phyloP scores from a whole-genome alignment of 75 land plant genomes.

The Pinus albicaulis region DNA sequence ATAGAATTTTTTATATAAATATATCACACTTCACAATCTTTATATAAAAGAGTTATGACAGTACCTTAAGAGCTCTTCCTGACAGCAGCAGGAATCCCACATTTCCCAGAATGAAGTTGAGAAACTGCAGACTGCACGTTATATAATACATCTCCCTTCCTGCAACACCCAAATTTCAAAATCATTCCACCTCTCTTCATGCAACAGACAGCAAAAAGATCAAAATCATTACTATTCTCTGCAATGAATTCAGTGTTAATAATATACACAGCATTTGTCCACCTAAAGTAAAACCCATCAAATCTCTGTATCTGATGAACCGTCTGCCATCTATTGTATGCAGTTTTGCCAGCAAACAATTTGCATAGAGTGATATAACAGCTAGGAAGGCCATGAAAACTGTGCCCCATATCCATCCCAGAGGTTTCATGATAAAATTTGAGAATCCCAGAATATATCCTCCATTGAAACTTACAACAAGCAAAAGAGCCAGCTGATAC shows the following conservation, averaged over 20 bases:
- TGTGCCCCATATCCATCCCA: slow-evolving; percentile 57
- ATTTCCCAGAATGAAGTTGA: slow-evolving; percentile 29
- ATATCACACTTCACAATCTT: too few relatives aligned
- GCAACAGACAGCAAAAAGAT: not conserved
- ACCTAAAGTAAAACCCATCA: slow-evolving; percentile 55
- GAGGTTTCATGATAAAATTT: slow-evolving; percentile 41
- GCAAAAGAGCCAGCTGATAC: slow-evolving; percentile 46
- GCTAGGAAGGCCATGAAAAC: slow-evolving; percentile 22
- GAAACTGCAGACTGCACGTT: slow-evolving; percentile 45
- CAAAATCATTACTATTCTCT: not conserved
- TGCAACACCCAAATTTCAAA: slow-evolving; percentile 8
- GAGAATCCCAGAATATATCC: slow-evolving; percentile 56
- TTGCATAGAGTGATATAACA: slow-evolving; percentile 43
- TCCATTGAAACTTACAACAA: slow-evolving; percentile 45
- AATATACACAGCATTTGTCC: not conserved
- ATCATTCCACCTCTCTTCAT: not conserved
- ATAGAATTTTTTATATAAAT: too few relatives aligned
- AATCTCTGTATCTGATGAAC: slow-evolving; percentile 60
- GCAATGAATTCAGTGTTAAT: not conserved
- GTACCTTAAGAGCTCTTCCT: slow-evolving; percentile 49
- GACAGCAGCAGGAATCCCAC: slow-evolving; percentile 46
- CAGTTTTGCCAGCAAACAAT: slow-evolving; percentile 43
- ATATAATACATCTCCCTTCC: slow-evolving; percentile 43
- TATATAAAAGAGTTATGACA: not conserved
- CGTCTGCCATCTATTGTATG: slow-evolving; percentile 49